Evolutionary conservation across 108 stramenopile genomes (phyloP), one percentile per base, ranked within the genome.

Genomic region (Skeletonema menzelii): DNA sequence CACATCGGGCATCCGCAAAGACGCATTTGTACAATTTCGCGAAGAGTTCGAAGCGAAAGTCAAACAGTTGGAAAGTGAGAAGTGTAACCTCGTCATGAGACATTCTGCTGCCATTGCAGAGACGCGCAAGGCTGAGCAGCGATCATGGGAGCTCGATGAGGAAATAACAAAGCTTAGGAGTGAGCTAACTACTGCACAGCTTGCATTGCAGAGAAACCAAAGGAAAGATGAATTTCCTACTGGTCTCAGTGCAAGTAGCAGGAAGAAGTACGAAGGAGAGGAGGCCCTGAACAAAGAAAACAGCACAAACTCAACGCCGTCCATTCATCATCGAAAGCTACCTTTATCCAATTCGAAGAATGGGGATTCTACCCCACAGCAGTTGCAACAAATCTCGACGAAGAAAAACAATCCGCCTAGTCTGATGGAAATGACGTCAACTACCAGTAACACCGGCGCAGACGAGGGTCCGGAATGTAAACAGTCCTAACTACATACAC

Each of bases 61-160:
- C 24, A 72, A 83, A 30, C 65, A 71, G 28, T 49, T 95, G 59
- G 88, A 87, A 46, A 87, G 87, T 56, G 94, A 95, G 66, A 95
- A 92, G 61, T 84, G 91, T 3, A 87, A 91, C 32, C 80, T 95
- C 11, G 72, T 95, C 13, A 92, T 95, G 94, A 87, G 83, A 56
- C 87, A 91, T 59, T 87, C 90, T 27, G 86, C 94, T 12, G 86
- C 87, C 12, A 70, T 81, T 11, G 84, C 86, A 26, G 91, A 92
- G 31, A 82, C 84, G 15, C 85, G 89, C 26, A 92, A 89, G 65
- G 90, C 91, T 27, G 88, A 91, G 56, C 73, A 84, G 56, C 80
- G 88, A 22, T 78, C 88, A 15, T 91, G 88, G 88, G 82, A 89
- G 56, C 64, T 85, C 6, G 87, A 95, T 46, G 79, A 90, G 56